A percentile compares a stretch with the other conserved stretches of the same genome.
Evolutionary conservation across 495 filamentous ascomycete genomes (phyloP).

Genomic region (Tuber calosporum): DNA sequence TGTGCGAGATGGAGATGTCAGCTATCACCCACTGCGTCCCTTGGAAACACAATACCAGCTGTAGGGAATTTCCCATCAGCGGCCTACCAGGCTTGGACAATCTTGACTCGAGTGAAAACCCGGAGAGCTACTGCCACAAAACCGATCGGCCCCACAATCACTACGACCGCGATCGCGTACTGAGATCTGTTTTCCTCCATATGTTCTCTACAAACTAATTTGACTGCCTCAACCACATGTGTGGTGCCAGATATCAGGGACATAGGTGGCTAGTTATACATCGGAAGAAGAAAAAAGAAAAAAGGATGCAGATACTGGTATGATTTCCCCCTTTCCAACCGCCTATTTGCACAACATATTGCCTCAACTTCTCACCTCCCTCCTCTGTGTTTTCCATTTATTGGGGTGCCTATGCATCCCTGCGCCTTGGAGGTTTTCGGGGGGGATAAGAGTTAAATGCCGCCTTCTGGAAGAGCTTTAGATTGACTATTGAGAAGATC

Average conservation of each 20-base stretch:
- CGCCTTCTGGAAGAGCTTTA: not conserved
- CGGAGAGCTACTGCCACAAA: conserved; percentile 5
- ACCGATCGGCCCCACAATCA: not conserved
- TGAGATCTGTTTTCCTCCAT: conserved; percentile 13
- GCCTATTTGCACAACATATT: not conserved
- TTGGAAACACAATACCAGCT: not conserved
- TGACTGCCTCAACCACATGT: not conserved
- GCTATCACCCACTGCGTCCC: not conserved
- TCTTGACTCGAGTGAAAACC: conserved; percentile 6
- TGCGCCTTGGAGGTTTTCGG: too few relatives aligned
- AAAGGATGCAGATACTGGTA: too few relatives aligned
- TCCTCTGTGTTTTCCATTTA: too few relatives aligned
- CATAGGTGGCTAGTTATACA: not conserved
- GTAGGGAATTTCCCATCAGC: conserved; percentile 7
- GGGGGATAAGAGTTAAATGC: not conserved
- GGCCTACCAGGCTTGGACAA: not conserved
- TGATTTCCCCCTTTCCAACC: not conserved
- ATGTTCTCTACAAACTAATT: not conserved
- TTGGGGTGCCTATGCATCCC: not conserved
- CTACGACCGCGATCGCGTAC: not conserved
- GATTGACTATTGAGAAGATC: not conserved
- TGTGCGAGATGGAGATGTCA: not conserved
- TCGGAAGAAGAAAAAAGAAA: not conserved
- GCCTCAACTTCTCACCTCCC: not conserved
- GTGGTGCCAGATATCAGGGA: not conserved